phyloP scores from a whole-genome alignment of 140 eudicot species.

The Anethum foeniculum region DNA sequence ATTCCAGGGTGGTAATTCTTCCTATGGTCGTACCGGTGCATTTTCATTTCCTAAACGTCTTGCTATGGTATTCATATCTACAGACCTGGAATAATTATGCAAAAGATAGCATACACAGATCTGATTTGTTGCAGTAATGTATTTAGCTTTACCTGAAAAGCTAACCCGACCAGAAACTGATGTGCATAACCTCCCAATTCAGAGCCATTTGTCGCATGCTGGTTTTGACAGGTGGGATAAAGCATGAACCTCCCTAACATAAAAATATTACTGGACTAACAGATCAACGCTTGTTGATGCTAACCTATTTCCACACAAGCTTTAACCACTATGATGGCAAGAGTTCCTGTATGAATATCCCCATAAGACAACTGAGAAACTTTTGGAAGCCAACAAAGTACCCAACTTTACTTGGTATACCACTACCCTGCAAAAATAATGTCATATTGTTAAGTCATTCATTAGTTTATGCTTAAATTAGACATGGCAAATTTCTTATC shows the following conservation, averaged over 20 bases:
- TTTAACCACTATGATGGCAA: background rate
- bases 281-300: background rate
- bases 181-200: slow-evolving; percentile 1
- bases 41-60: background rate
- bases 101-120: background rate
- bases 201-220: background rate
- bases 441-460: background rate
- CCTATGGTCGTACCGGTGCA: background rate
- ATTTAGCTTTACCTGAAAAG: background rate
- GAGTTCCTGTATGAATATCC: background rate
- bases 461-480: background rate
- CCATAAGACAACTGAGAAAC: background rate
- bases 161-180: background rate
- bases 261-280: background rate
- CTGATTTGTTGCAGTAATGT: background rate
- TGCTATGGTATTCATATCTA: background rate
- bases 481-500: background rate
- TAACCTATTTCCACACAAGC: background rate
- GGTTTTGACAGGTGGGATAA: background rate
- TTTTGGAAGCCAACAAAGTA: background rate
- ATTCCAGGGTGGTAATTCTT: background rate
- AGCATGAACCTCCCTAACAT: background rate
- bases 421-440: background rate
- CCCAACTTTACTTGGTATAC: background rate
- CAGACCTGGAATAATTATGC: background rate